These are phyloP conservation scores for Fusarium stilboides DNA, from an alignment of 2,329 filamentous ascomycete species.

Conservation along the genomic window DNA sequence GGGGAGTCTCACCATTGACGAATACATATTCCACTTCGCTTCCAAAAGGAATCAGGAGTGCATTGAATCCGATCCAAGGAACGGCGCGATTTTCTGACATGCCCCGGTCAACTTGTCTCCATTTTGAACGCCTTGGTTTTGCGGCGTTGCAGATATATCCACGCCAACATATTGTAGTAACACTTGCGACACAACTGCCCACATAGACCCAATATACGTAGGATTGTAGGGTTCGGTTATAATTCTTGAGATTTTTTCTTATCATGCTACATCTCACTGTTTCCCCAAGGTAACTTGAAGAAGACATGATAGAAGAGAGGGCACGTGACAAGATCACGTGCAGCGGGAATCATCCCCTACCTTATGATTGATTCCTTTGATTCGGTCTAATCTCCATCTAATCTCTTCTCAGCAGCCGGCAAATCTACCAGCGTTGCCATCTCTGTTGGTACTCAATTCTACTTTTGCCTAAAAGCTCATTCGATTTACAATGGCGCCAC, in stretches of 20 bases:
- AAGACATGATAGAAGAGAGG: not conserved
- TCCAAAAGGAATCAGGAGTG: not conserved
- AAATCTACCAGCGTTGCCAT: slow-evolving; percentile 7
- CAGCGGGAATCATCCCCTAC: not conserved
- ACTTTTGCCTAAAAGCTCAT: slow-evolving; percentile 27
- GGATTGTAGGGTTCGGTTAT: not conserved
- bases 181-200: not conserved
- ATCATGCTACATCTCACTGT: not conserved
- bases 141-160: slow-evolving; percentile 8
- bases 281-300: too few relatives aligned
- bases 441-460: not conserved
- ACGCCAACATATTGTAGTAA: not conserved
- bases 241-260: not conserved
- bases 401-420: not conserved
- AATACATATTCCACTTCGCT: slow-evolving; percentile 17
- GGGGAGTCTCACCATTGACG: slow-evolving; percentile 8
- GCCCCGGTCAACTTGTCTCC: slow-evolving; percentile 28
- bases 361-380: too few relatives aligned
- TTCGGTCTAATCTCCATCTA: not conserved
- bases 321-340: slow-evolving; percentile 32
- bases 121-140: slow-evolving; percentile 26
- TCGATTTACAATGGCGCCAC: slow-evolving; percentile 27
- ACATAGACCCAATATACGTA: not conserved
- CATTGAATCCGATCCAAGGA: slow-evolving; percentile 21
- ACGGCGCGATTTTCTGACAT: slow-evolving; percentile 21